phyloP scores from a whole-genome alignment of 2,329 filamentous ascomycete genomes.

The Aspergillus terreus region DNA sequence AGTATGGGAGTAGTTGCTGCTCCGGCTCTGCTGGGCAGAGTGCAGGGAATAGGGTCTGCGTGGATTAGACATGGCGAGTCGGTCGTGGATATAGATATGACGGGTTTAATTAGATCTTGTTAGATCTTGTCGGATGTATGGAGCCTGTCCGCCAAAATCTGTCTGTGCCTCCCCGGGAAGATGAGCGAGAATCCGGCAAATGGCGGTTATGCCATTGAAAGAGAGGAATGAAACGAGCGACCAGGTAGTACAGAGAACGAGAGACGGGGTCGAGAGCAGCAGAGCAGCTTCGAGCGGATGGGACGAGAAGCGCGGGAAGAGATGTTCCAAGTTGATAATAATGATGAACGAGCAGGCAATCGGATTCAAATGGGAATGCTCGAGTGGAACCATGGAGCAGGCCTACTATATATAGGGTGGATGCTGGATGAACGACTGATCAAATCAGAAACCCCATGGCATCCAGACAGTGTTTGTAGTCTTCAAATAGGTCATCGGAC shows the following conservation, averaged over 20 bases:
- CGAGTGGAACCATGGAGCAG: not conserved
- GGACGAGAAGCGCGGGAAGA: not conserved
- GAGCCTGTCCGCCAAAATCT: too few species aligned
- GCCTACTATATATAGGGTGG: not conserved
- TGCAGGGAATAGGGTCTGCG: not conserved
- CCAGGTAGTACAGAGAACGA: not conserved
- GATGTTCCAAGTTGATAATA: not conserved
- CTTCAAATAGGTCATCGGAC: not conserved
- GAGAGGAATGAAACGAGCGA: not conserved
- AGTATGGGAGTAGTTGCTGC: constrained; percentile 7
- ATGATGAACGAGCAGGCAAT: not conserved
- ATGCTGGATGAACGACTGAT: not conserved
- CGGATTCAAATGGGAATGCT: not conserved
- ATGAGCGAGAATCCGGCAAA: not conserved
- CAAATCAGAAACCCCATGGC: not conserved
- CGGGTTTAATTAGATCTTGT: too few species aligned
- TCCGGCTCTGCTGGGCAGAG: constrained; percentile 5
- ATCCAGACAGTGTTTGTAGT: not conserved
- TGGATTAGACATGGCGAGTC: not conserved
- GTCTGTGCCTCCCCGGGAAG: too few species aligned
- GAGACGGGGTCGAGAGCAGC: not conserved
- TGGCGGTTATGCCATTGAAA: not conserved
- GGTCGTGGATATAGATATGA: not conserved
- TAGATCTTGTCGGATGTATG: too few species aligned
- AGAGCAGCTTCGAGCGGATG: not conserved